These are phyloP conservation scores for Mycosphaerelloides madeirae DNA, from an alignment of 2,329 filamentous ascomycete species.

Conservation along the genomic window DNA sequence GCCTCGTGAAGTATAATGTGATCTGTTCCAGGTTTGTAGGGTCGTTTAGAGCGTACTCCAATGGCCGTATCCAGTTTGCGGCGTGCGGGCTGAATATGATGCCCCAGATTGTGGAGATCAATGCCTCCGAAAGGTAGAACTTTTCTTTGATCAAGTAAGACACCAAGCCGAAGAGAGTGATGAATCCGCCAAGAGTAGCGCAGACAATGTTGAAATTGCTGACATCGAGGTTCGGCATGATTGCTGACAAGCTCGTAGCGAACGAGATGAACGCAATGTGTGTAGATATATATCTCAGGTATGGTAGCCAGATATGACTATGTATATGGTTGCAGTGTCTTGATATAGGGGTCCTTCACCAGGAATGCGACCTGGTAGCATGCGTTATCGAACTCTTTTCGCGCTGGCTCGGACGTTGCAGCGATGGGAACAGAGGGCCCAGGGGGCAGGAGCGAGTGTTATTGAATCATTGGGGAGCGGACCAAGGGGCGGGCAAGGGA, in stretches of 20 bases:
- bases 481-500: background rate
- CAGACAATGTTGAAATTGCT: conserved; percentile 82
- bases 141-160: conserved; percentile 86
- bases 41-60: conserved; percentile 64
- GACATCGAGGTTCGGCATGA: conserved; percentile 60
- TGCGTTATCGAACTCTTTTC: conserved; percentile 20
- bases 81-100: conserved; percentile 73
- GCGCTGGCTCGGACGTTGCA: conserved; percentile 3
- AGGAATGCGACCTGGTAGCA: conserved; percentile 1
- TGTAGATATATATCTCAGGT: background rate
- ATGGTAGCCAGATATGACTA: background rate
- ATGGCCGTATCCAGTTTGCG: conserved; percentile 66
- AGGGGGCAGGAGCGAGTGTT: conserved; percentile 21
- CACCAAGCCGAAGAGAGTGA: conserved; percentile 84
- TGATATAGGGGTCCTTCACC: background rate
- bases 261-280: background rate
- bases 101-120: conserved; percentile 78
- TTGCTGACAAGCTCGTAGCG: background rate
- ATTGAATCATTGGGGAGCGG: conserved; percentile 22
- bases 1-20: conserved; percentile 77
- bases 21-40: conserved; percentile 61
- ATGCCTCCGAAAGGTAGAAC: conserved; percentile 86
- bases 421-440: background rate
- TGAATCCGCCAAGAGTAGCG: conserved; percentile 76
- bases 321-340: background rate